Evolutionary conservation across 1,284 basidiomycete genomes (phyloP), one percentile per base, ranked within the genome.

Genomic region (Cutaneotrichosporon arboriforme): DNA sequence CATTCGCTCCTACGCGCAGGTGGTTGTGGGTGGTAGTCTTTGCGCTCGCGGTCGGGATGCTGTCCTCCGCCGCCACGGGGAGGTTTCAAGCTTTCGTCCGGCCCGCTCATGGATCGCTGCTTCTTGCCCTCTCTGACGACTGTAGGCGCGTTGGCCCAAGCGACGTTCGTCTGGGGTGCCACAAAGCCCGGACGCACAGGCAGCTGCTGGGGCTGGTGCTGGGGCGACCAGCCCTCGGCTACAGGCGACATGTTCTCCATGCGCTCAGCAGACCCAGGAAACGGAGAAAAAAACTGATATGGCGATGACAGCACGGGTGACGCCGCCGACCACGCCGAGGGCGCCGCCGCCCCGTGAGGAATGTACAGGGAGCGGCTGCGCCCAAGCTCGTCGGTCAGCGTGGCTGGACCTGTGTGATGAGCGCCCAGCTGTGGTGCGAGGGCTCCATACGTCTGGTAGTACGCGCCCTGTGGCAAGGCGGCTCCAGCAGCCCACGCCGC

Each of bases 1-100:
- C 86, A 93, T 59, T 92, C 89, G 18, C 88, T 90, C 12, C 90
- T 81, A 46, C 86, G 80, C 8, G 82, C 75, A 13, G 76, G 77
- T 4, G 76, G 60, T 45, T 73, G 72, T 15, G 75, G 75, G 52
- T 76, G 75, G 58, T 75, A 76, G 18, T 68, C 61, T 54, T 74
- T 76, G 41, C 74, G 57, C 54, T 69, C 68, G 33, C 60, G 50
- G 43, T 65, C 63, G 14, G 50, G 49, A 39, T 48, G 18, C 20
- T 34, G 20, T 21, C 49, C 34, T 17, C 31, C 37, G 22, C 35
- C 35, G 46, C 35, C 36, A 21, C 39, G n/a, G n/a, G 45, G 20
- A 13, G 26, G 22, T 21, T 47, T 36, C 31, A 46, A n/a, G 41
- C 45, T 31, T 8, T 51, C 23, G 26, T 31, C 26, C 26, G 26